phyloP scores from a whole-genome alignment of 1,284 basidiomycete species.

The Fereydounia khargensis region DNA sequence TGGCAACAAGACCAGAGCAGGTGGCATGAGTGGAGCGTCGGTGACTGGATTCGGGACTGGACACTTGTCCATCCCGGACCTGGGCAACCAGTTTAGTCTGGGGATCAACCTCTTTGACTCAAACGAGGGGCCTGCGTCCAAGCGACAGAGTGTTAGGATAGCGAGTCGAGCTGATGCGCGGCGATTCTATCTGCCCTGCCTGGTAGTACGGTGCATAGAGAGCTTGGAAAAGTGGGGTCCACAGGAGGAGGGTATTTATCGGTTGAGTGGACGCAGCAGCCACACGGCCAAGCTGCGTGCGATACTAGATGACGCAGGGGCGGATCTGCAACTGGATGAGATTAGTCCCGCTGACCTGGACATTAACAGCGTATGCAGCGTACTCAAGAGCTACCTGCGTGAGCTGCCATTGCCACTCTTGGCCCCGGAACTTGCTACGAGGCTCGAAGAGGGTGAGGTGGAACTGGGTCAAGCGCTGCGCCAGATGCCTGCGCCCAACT shows the following conservation, averaged over 20 bases:
- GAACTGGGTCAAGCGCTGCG: no score
- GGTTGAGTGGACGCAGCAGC: constrained; percentile 47
- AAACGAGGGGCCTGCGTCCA: neutral
- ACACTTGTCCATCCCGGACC: constrained; percentile 24
- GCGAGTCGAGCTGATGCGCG: constrained; percentile 31
- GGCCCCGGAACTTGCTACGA: constrained; percentile 5
- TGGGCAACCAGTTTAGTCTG: constrained; percentile 22
- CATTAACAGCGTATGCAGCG: constrained; percentile 53
- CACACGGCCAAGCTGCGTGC: constrained; percentile 45
- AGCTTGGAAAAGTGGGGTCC: constrained; percentile 47
- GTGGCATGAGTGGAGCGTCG: neutral
- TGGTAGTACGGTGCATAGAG: constrained; percentile 51
- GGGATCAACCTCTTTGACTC: constrained; percentile 14
- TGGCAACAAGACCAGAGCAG: neutral
- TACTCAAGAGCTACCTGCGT: constrained; percentile 51
- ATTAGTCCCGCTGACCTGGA: constrained; percentile 51
- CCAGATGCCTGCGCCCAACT: constrained; percentile 38
- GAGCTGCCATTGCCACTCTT: constrained; percentile 46
- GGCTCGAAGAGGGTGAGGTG: no score
- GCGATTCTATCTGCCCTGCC: constrained; percentile 30
- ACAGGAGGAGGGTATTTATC: constrained; percentile 52
- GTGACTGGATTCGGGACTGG: neutral
- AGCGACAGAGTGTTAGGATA: neutral
- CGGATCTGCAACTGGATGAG: constrained; percentile 38
- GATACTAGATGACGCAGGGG: constrained; percentile 28